These are phyloP conservation scores for Perkinsus olseni DNA, from an alignment of 169 alveolate species.

Conservation along the genomic window DNA sequence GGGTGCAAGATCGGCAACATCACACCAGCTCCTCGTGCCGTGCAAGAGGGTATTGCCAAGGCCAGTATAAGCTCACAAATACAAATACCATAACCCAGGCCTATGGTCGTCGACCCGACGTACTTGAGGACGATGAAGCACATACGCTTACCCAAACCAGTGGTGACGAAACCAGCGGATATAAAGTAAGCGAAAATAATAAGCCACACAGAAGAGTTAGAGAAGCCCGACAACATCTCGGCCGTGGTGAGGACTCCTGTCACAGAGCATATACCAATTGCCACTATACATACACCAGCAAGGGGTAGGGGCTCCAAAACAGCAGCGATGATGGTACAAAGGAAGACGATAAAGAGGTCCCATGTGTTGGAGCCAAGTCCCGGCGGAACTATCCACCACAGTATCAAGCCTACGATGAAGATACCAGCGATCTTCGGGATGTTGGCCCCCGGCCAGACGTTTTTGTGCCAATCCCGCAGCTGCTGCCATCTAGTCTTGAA, in stretches of 20 bases:
- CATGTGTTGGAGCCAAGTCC: constrained; percentile 2
- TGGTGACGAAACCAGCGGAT: background rate
- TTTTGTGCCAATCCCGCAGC: background rate
- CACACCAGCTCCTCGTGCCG: constrained; percentile 7
- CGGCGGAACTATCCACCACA: background rate
- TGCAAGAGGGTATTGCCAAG: background rate
- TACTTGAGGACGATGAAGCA: constrained; percentile 4
- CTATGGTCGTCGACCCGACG: background rate
- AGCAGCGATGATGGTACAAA: background rate
- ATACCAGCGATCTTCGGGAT: background rate
- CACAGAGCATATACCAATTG: background rate
- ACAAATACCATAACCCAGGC: constrained; percentile 1
- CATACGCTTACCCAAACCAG: background rate
- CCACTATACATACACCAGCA: background rate
- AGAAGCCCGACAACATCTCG: background rate
- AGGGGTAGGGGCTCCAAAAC: background rate
- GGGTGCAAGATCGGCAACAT: constrained; percentile 6
- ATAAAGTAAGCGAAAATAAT: background rate
- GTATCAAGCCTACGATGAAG: background rate
- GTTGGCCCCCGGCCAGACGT: background rate
- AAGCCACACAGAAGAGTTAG: background rate
- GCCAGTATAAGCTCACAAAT: background rate
- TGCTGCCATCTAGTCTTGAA: background rate
- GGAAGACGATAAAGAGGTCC: background rate
- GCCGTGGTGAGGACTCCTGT: background rate